phyloP scores from a whole-genome alignment of 805 yeast genomes.

The Suhomyces sp. region DNA sequence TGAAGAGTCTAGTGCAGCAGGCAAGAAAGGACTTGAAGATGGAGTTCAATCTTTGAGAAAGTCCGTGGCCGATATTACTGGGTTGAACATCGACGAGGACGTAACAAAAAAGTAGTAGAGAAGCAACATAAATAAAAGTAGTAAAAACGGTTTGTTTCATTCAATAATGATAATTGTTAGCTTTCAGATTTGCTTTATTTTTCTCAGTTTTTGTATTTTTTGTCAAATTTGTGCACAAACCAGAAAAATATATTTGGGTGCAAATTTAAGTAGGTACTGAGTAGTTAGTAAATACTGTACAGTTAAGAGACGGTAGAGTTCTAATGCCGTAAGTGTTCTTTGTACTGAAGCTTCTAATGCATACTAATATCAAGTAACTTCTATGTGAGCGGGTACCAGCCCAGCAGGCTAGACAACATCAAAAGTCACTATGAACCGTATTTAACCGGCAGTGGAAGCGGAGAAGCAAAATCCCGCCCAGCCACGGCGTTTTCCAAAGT shows the following conservation, averaged over 20 bases:
- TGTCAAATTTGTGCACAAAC: background rate
- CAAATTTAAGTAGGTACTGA: background rate
- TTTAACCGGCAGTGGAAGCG: background rate
- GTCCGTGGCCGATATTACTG: constrained; percentile 55
- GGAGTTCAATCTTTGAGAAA: constrained; percentile 40
- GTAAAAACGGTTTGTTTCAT: no score
- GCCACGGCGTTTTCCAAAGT: constrained; percentile 21
- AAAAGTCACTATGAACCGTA: background rate
- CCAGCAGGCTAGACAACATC: background rate
- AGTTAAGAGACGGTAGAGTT: no score
- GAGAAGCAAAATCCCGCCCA: constrained; percentile 12
- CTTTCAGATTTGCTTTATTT: background rate
- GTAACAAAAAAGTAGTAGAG: constrained; percentile 49
- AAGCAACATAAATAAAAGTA: background rate
- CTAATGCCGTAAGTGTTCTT: background rate
- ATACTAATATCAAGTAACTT: background rate
- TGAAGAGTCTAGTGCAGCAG: constrained; percentile 39
- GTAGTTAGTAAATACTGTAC: no score
- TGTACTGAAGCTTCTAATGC: background rate
- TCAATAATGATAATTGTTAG: no score
- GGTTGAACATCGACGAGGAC: constrained; percentile 62
- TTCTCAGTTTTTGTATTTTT: background rate
- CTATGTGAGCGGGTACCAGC: background rate
- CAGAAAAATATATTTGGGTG: background rate
- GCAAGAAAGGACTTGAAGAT: constrained; percentile 35